phyloP scores from a whole-genome alignment of 1,284 basidiomycete genomes.

The Kwoniella shivajii region DNA sequence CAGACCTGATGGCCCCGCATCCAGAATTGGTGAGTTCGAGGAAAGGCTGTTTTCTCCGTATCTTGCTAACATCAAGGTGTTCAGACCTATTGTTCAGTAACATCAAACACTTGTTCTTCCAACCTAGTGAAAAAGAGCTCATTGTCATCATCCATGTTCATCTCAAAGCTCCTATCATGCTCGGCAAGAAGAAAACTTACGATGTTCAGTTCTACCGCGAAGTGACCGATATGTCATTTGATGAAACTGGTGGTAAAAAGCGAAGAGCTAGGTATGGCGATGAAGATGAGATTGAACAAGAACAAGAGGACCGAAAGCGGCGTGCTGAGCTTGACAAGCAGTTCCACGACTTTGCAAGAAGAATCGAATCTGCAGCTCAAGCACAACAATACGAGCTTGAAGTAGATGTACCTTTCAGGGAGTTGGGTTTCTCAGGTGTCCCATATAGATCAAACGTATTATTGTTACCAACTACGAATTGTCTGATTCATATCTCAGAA shows the following conservation, averaged over 20 bases:
- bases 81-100: conserved; percentile 93
- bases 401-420: conserved; percentile 95
- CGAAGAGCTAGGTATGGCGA: conserved; percentile 96
- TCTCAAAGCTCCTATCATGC: conserved; percentile 94
- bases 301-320: conserved; percentile 92
- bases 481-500: conserved; percentile 92
- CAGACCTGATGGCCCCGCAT: conserved; percentile 75
- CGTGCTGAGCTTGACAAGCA: conserved; percentile 90
- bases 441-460: conserved; percentile 94
- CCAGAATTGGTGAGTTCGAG: conserved; percentile 78
- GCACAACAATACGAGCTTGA: conserved; percentile 74
- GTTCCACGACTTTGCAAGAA: conserved; percentile 91
- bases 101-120: conserved; percentile 98
- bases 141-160: conserved; percentile 94
- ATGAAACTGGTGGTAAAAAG: conserved; percentile 94
- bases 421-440: conserved; percentile 95
- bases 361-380: conserved; percentile 81
- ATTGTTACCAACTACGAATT: conserved; percentile 95
- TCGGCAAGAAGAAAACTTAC: conserved; percentile 98
- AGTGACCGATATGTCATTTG: conserved; percentile 96
- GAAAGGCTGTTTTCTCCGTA: background rate
- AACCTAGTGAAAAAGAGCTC: conserved; percentile 95
- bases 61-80: background rate
- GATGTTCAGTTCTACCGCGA: conserved; percentile 99
- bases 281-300: conserved; percentile 98